Evolutionary conservation across 1,284 basidiomycete species (phyloP).

Genomic region (Irpex sp.): DNA sequence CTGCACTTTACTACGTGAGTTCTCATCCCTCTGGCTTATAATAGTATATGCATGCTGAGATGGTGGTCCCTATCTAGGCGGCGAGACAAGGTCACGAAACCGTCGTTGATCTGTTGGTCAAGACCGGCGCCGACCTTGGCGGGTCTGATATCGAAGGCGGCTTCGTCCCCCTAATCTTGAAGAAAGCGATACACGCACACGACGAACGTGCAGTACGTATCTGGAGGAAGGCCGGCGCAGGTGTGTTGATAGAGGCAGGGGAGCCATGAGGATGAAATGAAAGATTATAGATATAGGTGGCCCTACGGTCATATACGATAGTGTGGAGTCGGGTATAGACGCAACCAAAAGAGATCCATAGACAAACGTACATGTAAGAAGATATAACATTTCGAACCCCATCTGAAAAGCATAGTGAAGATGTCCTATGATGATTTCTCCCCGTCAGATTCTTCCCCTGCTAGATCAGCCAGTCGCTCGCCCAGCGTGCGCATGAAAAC

Average conservation of each 20-base stretch:
- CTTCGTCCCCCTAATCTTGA: slow-evolving; percentile 49
- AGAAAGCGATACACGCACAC: slow-evolving; percentile 40
- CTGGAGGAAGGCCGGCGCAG: slow-evolving; percentile 50
- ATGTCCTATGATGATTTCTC: slow-evolving; percentile 15
- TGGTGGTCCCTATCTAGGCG: slow-evolving; percentile 40
- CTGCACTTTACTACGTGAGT: slow-evolving; percentile 76
- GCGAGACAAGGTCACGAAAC: slow-evolving; percentile 60
- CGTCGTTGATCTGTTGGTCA: slow-evolving; percentile 68
- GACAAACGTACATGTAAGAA: slow-evolving; percentile 1
- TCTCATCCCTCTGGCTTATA: neutral
- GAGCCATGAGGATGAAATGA: slow-evolving; percentile 2
- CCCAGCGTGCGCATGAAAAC: slow-evolving; percentile 59
- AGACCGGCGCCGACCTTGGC: slow-evolving; percentile 72
- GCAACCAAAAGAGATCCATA: neutral
- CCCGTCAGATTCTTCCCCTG: slow-evolving; percentile 30
- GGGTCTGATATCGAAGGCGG: slow-evolving; percentile 61
- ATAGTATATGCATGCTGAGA: neutral
- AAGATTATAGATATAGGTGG: slow-evolving; percentile 5
- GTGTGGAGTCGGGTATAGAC: neutral
- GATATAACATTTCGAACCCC: neutral
- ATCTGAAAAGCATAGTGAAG: neutral
- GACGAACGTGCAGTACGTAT: slow-evolving; percentile 43
- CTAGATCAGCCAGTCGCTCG: slow-evolving; percentile 35
- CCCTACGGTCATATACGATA: neutral
- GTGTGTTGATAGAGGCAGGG: slow-evolving; percentile 5